phyloP scores from a whole-genome alignment of 1,284 basidiomycete genomes.

The Xerocomus nothofagi region DNA sequence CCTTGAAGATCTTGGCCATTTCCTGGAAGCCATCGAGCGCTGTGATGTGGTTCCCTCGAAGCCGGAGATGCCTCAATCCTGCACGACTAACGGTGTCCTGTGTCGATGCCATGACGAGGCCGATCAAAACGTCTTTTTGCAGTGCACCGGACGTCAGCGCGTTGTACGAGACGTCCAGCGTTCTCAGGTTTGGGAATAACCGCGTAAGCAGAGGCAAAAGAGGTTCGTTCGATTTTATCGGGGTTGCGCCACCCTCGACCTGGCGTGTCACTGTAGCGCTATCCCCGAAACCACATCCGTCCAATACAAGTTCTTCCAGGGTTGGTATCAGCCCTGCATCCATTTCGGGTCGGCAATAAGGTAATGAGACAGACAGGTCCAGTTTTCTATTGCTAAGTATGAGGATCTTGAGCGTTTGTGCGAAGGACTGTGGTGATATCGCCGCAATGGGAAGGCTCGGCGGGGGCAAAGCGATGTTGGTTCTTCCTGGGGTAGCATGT shows the following conservation, averaged over 20 bases:
- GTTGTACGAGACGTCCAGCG: conserved; percentile 76
- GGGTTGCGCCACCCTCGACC: conserved; percentile 32
- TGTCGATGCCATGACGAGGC: conserved; percentile 48
- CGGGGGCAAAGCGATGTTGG: conserved; percentile 59
- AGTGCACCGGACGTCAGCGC: conserved; percentile 54
- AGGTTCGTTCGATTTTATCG: conserved; percentile 47
- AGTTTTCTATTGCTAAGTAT: conserved; percentile 62
- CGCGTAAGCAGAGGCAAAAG: conserved; percentile 56
- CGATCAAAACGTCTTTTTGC: conserved; percentile 43
- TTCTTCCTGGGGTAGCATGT: conserved; percentile 31
- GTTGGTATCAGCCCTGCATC: conserved; percentile 51
- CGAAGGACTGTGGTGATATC: conserved; percentile 61
- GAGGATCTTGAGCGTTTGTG: conserved; percentile 59
- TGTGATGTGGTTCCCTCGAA: conserved; percentile 65
- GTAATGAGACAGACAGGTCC: conserved; percentile 62
- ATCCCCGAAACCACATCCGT: conserved; percentile 68
- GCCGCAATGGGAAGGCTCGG: conserved; percentile 64
- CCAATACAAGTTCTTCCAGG: conserved; percentile 69
- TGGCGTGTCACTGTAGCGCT: conserved; percentile 44
- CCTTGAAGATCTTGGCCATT: conserved; percentile 61
- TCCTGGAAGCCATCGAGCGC: conserved; percentile 61
- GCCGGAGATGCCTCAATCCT: conserved; percentile 61
- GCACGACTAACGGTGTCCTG: conserved; percentile 30
- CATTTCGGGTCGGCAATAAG: conserved; percentile 35
- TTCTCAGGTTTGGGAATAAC: conserved; percentile 67